Base-by-base conservation (phyloP, 306 rosid species). In the Carpinus viminea region DNA sequence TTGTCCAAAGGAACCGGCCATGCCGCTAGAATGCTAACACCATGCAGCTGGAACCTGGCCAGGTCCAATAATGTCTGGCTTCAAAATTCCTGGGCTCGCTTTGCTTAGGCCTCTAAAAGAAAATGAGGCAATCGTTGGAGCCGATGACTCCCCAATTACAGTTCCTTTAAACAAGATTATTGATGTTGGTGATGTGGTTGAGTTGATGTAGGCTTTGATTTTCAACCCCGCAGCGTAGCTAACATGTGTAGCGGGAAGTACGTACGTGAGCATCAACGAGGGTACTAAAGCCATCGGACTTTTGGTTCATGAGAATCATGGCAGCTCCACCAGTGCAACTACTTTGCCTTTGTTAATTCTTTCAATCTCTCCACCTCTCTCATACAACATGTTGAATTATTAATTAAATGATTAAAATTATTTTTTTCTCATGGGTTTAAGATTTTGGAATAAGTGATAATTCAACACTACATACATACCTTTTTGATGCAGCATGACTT, bases 21-120 rank as follows among this genome's bases (percentile, higher is more conserved):
- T 41, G 94, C 90, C 0, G 88, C 92, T 18, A 88, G 55, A 71
- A 91, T 91, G 85, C 70, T 84, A 8, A 89, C 84, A 12, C 90
- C n/a, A n/a, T n/a, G n/a, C n/a, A n/a, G n/a, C n/a, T n/a, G n/a
- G n/a, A n/a, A n/a, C n/a, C n/a, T n/a, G n/a, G n/a, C n/a, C 89
- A 0, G 89, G 91, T 2, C 90, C 93, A 38, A 84, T 60, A 5
- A 91, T 89, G 77, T 89, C 89, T 0, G 93, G 96, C 73, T 91
- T 87, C 18, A 91, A 64, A 31, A 91, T 89, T 10, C 91, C 87
- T 0, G 86, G 84, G 61, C 90, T 85, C 15, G 7, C 80, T 1
- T 8, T 31, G 68, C 85, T 88, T 74, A 92, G 95, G 18, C 95
- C 92, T 76, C 88, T 87, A 0, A 91, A 91, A 55, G 92, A 91